Percentiles rank a stretch among this genome's conserved stretches.
Evolutionary conservation across 2,329 filamentous ascomycete genomes (phyloP).

Genomic region (Didymella keratinophila): DNA sequence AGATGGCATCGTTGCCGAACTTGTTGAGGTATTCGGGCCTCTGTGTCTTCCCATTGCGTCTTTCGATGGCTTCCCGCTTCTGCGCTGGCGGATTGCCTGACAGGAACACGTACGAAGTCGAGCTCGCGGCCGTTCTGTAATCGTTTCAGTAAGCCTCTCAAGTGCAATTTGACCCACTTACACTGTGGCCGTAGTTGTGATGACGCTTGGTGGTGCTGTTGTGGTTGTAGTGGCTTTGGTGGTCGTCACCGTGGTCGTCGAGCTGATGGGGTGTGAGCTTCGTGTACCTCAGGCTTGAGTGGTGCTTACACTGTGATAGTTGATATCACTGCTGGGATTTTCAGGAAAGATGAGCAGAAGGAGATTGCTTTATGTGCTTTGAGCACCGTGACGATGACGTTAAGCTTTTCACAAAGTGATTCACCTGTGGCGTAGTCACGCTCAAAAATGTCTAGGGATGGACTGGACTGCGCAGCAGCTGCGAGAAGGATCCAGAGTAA

Average conservation of each 20-base stretch:
- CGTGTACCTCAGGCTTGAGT: background rate
- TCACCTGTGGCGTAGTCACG: background rate
- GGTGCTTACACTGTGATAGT: background rate
- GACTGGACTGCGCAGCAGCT: background rate
- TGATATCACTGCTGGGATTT: background rate
- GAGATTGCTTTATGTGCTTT: background rate
- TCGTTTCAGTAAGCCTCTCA: background rate
- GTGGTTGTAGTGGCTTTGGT: background rate
- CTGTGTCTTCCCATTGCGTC: background rate
- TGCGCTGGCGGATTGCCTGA: conserved; percentile 1
- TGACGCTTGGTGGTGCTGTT: conserved; percentile 1
- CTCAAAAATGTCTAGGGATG: background rate
- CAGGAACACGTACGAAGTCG: background rate
- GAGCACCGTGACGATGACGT: background rate
- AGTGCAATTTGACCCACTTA: background rate
- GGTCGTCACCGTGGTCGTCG: background rate
- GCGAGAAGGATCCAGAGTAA: background rate
- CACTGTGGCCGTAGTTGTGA: background rate
- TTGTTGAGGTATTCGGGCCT: background rate
- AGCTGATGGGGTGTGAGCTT: background rate
- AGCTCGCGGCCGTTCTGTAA: background rate
- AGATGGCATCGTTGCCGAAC: background rate
- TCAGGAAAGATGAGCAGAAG: background rate
- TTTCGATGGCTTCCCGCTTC: background rate
- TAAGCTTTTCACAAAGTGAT: background rate